Evolutionary conservation across 2,329 filamentous ascomycete species (phyloP), one percentile per base, ranked within the genome.

Genomic region (Fusarium redolens): DNA sequence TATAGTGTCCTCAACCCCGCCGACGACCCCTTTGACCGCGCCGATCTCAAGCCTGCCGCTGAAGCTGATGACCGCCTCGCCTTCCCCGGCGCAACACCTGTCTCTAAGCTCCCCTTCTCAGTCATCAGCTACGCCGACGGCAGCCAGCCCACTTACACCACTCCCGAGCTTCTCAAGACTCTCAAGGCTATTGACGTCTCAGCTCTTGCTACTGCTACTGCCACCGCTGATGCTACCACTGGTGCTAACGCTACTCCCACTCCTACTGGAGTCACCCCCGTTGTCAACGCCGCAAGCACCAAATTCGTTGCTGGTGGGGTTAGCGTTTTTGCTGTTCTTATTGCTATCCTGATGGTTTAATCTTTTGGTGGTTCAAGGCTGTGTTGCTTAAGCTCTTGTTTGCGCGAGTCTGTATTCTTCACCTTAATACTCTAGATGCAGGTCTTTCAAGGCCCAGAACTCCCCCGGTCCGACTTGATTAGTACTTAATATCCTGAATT

Each of bases 111-210:
- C 3, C 77, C 78, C 4, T 79, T 80, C 59, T 75, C 77, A 0
- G 72, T 54, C 43, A 61, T 78, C 18, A 71, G 72, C 17, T 80
- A 77, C 40, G 67, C 40, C 3, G 67, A 62, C 2, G 78, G 79
- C 12, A 58, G 47, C 1, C 70, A 72, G 15, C 41, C 55, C 2
- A 69, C 71, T 3, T 80, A 80, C 59, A 79, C 76, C 0, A 79
- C 78, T 1, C 78, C 78, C 2, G 68, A 71, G 41, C 62, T 80
- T 22, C 75, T 80, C 3, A 57, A 72, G 62, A 79, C 78, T 2
- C 43, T 79, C 3, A 71, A 72, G 43, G 78, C 76, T 9, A 72
- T 80, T 1, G 71, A 73, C 1, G 51, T 52, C 5, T 50, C 44
- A 2, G 67, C 70, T 31, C 40, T 55, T 15, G 44, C 62, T 12